phyloP scores from a whole-genome alignment of 148 eudicot genomes.

The Chenopodium album region DNA sequence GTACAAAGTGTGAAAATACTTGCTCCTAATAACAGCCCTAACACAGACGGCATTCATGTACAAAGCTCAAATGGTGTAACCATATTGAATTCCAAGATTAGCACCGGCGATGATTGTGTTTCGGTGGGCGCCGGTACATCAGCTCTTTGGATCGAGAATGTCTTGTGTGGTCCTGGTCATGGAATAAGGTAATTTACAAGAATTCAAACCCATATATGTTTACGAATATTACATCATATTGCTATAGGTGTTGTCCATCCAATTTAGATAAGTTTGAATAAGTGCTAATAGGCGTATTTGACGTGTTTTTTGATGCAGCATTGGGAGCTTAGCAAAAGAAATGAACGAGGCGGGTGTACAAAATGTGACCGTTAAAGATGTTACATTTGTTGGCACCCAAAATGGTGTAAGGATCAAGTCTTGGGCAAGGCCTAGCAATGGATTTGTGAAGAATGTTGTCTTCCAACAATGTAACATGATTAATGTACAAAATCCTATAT shows the following conservation, averaged over 20 bases:
- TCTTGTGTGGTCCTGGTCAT: constrained; percentile 57
- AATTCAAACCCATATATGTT: too few relatives aligned
- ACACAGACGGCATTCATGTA: constrained; percentile 56
- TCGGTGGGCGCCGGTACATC: constrained; percentile 44
- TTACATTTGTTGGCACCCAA: constrained; percentile 34
- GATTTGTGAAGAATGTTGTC: constrained; percentile 29
- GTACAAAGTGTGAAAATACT: constrained; percentile 27
- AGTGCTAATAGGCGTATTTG: not conserved
- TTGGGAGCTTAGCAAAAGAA: constrained; percentile 42
- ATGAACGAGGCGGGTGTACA: constrained; percentile 37
- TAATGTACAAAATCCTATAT: constrained; percentile 39
- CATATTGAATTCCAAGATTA: constrained; percentile 36
- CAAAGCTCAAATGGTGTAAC: constrained; percentile 38
- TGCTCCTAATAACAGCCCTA: constrained; percentile 43
- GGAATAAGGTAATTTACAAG: constrained; percentile 43
- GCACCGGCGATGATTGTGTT: constrained; percentile 53
- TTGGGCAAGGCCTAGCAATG: constrained; percentile 41
- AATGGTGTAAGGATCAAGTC: constrained; percentile 46
- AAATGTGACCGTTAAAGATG: constrained; percentile 42
- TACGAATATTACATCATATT: not conserved
- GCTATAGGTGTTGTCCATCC: too few relatives aligned
- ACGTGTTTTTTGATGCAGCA: constrained; percentile 21
- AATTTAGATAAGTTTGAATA: not conserved
- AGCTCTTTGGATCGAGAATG: constrained; percentile 41
- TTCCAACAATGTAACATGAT: constrained; percentile 40